Conservation (phyloP, 2,329 filamentous ascomycete species). For the Paecilomyces formosus region DNA sequence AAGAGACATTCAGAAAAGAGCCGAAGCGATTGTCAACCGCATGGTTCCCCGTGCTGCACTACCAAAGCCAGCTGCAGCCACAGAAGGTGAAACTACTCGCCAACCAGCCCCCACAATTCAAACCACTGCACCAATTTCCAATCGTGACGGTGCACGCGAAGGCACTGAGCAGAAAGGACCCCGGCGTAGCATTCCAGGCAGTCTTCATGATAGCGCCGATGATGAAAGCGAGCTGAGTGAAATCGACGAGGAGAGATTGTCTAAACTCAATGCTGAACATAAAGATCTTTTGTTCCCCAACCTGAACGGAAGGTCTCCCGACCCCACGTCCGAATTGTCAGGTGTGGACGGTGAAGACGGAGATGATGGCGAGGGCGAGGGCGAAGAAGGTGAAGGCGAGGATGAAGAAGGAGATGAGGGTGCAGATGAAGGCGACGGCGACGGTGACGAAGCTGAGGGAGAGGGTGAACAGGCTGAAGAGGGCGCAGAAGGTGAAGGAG, state of each 20-base stretch:
- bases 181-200: conserved; percentile 50
- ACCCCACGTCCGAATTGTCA: conserved; percentile 19
- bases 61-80: conserved; percentile 14
- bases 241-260: conserved; percentile 35
- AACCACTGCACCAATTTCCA: conserved; percentile 8
- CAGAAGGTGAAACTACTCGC: conserved; percentile 17
- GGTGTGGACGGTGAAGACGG: conserved; percentile 12
- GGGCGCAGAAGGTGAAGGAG: conserved; percentile 2
- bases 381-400: conserved; percentile 3
- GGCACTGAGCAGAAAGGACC: conserved; percentile 22
- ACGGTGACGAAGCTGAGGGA: conserved; percentile 1
- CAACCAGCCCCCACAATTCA: conserved; percentile 10
- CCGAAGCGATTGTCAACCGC: conserved; percentile 47
- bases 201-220: conserved; percentile 58
- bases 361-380: conserved; percentile 11
- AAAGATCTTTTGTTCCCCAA: conserved; percentile 15
- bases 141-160: conserved; percentile 5
- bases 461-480: conserved; percentile 3
- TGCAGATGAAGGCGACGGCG: conserved; percentile 6
- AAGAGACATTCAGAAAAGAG: conserved; percentile 51
- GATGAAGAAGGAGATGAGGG: conserved; percentile 9
- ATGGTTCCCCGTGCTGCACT: conserved; percentile 22
- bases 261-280: conserved; percentile 16
- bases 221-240: conserved; percentile 65
- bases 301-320: conserved; percentile 14